phyloP scores from a whole-genome alignment of 1,139 yeast species.

The Williopsis jadinii region DNA sequence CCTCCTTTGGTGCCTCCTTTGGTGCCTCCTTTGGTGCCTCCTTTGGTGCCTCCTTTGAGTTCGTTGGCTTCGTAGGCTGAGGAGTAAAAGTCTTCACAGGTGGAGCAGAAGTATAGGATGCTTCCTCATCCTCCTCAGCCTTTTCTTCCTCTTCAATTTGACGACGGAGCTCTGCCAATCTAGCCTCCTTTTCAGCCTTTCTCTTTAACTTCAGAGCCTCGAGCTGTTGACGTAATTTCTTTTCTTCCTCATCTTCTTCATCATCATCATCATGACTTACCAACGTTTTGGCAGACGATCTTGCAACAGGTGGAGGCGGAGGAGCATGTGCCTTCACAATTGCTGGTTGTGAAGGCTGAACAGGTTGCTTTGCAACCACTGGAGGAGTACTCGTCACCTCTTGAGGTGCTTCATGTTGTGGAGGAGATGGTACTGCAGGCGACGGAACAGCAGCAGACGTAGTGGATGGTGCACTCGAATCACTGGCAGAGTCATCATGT shows the following conservation, averaged over 20 bases:
- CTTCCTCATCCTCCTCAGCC: conserved; percentile 9
- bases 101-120: neutral
- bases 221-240: conserved; percentile 15
- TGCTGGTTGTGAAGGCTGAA: neutral
- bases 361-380: neutral
- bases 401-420: neutral
- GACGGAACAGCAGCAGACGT: neutral
- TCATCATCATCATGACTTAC: conserved; percentile 7
- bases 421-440: neutral
- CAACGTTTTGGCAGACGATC: conserved; percentile 4
- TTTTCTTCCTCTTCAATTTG: conserved; percentile 20
- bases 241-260: conserved; percentile 21
- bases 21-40: neutral
- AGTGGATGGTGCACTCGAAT: conserved; percentile 1
- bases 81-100: conserved; percentile 16
- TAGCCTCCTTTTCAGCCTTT: conserved; percentile 31
- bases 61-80: conserved; percentile 4
- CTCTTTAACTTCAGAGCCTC: conserved; percentile 19
- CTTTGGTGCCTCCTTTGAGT: neutral
- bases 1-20: neutral
- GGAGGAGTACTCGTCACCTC: neutral
- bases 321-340: conserved; percentile 12
- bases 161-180: conserved; percentile 22
- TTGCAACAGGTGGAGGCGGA: conserved; percentile 17
- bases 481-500: conserved; percentile 8